A percentile compares a stretch with the other conserved stretches of the same genome.
Evolutionary conservation across 2,329 filamentous ascomycete species (phyloP).

Genomic region (Penicillium sp.): DNA sequence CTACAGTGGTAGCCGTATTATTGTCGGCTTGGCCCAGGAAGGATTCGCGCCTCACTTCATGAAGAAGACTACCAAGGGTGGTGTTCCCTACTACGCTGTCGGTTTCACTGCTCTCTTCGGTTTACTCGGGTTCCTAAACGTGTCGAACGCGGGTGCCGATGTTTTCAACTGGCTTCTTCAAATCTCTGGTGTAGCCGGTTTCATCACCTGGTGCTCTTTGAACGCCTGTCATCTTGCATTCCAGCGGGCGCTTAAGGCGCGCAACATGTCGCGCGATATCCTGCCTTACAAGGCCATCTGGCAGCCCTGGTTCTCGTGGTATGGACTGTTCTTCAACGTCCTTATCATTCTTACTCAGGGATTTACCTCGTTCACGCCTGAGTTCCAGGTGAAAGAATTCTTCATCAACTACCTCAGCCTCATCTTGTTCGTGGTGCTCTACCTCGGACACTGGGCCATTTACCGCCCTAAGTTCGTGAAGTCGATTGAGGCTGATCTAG

Average conservation of each 20-base stretch:
- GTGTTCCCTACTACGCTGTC: slow-evolving; percentile 50
- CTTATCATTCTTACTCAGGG: slow-evolving; percentile 70
- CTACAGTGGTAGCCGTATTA: slow-evolving; percentile 63
- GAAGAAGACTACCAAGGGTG: slow-evolving; percentile 44
- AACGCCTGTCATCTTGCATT: slow-evolving; percentile 66
- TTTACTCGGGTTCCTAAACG: slow-evolving; percentile 71
- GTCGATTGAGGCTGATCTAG: slow-evolving; percentile 47
- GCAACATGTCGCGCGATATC: slow-evolving; percentile 60
- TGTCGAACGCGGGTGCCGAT: slow-evolving; percentile 62
- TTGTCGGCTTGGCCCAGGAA: slow-evolving; percentile 65
- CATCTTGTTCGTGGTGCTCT: slow-evolving; percentile 65
- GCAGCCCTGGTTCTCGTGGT: slow-evolving; percentile 68
- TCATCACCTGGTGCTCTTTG: slow-evolving; percentile 41
- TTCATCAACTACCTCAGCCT: slow-evolving; percentile 69
- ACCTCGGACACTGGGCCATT: slow-evolving; percentile 61
- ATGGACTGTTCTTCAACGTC: slow-evolving; percentile 67
- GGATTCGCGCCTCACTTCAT: slow-evolving; percentile 49
- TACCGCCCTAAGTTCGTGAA: slow-evolving; percentile 43
- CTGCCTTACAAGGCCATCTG: slow-evolving; percentile 66
- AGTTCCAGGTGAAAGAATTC: slow-evolving; percentile 63
- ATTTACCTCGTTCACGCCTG: slow-evolving; percentile 67
- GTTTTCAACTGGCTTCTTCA: slow-evolving; percentile 55
- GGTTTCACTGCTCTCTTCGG: slow-evolving; percentile 56
- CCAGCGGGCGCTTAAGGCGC: slow-evolving; percentile 60
- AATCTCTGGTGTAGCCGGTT: slow-evolving; percentile 39